A percentile compares a stretch with the other conserved stretches of the same genome.
phyloP scores from a whole-genome alignment of 2,329 filamentous ascomycete species.

The Fusarium solani-melongenae region DNA sequence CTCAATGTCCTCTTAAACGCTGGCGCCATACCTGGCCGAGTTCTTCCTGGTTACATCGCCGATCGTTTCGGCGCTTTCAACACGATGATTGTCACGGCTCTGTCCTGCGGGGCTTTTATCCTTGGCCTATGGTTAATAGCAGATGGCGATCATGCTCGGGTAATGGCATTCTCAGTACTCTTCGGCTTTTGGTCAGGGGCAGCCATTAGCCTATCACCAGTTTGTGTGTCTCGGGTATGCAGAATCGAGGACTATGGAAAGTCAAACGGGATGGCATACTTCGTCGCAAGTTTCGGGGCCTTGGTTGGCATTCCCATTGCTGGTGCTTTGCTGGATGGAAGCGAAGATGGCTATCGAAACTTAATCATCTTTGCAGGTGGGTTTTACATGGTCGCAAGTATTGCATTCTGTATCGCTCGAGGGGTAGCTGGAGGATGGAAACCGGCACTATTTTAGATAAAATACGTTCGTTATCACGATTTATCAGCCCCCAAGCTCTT shows the following conservation, averaged over 20 bases:
- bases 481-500: not conserved
- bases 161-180: slow-evolving; percentile 70
- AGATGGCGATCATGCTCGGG: slow-evolving; percentile 56
- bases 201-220: slow-evolving; percentile 76
- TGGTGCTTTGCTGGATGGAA: slow-evolving; percentile 49
- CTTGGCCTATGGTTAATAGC: slow-evolving; percentile 16
- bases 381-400: slow-evolving; percentile 12
- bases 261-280: slow-evolving; percentile 77
- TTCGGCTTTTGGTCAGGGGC: slow-evolving; percentile 79
- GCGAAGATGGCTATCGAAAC: not conserved
- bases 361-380: slow-evolving; percentile 17
- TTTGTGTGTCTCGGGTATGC: slow-evolving; percentile 78
- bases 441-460: not conserved
- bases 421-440: slow-evolving; percentile 18
- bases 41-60: slow-evolving; percentile 50
- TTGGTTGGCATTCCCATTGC: slow-evolving; percentile 70
- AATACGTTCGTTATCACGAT: not conserved
- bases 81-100: slow-evolving; percentile 18
- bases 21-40: slow-evolving; percentile 13
- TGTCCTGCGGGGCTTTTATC: not conserved
- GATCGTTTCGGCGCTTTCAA: slow-evolving; percentile 23
- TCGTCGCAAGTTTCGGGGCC: slow-evolving; percentile 70
- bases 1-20: slow-evolving; percentile 15
- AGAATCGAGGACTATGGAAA: slow-evolving; percentile 75
- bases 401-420: slow-evolving; percentile 12